These are phyloP conservation scores for Dryas drummondii DNA, from an alignment of 306 rosid genomes.

Conservation along the genomic window DNA sequence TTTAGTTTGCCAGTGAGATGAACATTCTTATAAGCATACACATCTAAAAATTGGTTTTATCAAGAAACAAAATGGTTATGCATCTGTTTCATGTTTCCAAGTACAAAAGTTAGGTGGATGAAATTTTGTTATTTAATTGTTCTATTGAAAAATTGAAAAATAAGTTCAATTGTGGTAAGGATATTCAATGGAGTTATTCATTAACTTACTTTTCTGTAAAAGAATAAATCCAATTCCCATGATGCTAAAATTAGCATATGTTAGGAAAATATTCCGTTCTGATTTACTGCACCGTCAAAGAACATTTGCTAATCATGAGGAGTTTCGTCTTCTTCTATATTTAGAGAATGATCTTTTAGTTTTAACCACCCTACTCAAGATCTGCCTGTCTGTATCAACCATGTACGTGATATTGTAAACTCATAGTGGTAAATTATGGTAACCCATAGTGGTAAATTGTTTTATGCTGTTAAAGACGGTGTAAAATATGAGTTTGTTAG, in stretches of 20 bases:
- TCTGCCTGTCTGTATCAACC: background rate
- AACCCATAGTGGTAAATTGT: background rate
- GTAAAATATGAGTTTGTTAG: background rate
- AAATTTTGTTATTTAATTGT: background rate
- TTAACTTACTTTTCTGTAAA: background rate
- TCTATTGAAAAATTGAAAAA: background rate
- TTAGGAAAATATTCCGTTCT: background rate
- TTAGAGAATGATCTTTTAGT: background rate
- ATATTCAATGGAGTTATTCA: background rate
- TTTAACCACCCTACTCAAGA: background rate
- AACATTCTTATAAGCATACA: background rate
- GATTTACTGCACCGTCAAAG: no score
- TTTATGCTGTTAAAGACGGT: background rate
- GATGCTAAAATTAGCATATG: conserved; percentile 1
- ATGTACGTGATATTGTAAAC: background rate
- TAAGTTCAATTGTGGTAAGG: background rate
- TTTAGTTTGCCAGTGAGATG: background rate
- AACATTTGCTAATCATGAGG: no score
- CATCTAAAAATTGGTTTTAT: conserved; percentile 1
- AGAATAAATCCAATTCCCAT: background rate
- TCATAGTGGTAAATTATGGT: background rate
- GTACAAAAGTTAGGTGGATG: background rate
- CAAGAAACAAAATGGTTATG: background rate
- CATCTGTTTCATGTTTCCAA: background rate
- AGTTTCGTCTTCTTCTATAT: background rate